A percentile compares a stretch with the other conserved stretches of the same genome.
Conservation (phyloP, 2,329 filamentous ascomycete genomes). For the Raffaelea deltoideospora region DNA sequence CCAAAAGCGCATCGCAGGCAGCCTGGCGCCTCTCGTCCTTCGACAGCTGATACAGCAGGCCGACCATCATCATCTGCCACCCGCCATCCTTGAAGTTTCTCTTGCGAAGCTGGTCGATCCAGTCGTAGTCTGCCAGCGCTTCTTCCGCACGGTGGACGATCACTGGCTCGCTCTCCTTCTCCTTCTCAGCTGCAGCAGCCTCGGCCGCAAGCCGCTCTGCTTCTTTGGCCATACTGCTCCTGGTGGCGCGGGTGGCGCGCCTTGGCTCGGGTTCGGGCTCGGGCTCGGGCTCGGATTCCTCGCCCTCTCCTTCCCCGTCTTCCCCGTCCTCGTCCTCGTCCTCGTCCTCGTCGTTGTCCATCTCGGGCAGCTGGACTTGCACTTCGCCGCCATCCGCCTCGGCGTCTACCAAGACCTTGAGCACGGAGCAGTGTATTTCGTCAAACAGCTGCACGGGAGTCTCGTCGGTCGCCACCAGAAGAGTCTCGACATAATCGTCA, state of each 20-base stretch:
- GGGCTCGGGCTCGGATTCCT: too few relatives aligned
- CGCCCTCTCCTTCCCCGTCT: slow-evolving; percentile 23
- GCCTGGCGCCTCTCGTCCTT: slow-evolving; percentile 54
- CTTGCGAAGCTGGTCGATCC: slow-evolving; percentile 71
- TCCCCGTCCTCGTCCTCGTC: slow-evolving; percentile 45
- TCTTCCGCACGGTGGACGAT: slow-evolving; percentile 58
- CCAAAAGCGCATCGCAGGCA: slow-evolving; percentile 65
- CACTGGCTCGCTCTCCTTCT: slow-evolving; percentile 30
- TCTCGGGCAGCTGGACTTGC: slow-evolving; percentile 61
- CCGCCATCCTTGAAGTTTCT: slow-evolving; percentile 78
- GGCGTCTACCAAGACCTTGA: slow-evolving; percentile 71
- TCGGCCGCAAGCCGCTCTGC: slow-evolving; percentile 52
- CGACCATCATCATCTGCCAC: slow-evolving; percentile 83
- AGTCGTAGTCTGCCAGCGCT: slow-evolving; percentile 58
- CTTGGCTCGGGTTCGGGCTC: slow-evolving; percentile 58
- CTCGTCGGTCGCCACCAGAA: slow-evolving; percentile 61
- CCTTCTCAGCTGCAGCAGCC: slow-evolving; percentile 35
- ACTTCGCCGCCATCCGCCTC: slow-evolving; percentile 65
- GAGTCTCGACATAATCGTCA: slow-evolving; percentile 84
- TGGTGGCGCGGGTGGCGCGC: slow-evolving; percentile 55
- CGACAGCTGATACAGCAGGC: slow-evolving; percentile 71
- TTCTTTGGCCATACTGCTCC: slow-evolving; percentile 77
- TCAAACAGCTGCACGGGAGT: slow-evolving; percentile 71
- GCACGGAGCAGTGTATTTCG: slow-evolving; percentile 79
- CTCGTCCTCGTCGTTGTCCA: slow-evolving; percentile 52